A percentile compares a stretch with the other conserved stretches of the same genome.
phyloP scores from a whole-genome alignment of 306 rosid genomes.

The Macrotyloma uniflorum region DNA sequence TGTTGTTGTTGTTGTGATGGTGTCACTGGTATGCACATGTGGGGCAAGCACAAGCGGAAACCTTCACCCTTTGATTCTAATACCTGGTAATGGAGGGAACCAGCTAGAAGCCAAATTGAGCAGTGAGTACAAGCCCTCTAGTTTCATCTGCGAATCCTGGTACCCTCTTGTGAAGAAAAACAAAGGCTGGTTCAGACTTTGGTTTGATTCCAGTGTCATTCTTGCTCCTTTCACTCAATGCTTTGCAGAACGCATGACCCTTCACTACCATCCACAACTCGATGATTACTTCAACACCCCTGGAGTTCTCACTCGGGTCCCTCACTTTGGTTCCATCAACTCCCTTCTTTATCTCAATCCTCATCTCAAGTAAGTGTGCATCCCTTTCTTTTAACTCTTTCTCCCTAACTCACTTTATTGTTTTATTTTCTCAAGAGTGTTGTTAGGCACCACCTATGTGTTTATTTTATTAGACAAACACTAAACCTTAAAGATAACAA shows the following conservation, averaged over 20 bases:
- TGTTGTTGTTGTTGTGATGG: conserved; percentile 47
- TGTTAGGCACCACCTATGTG: neutral
- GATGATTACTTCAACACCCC: conserved; percentile 75
- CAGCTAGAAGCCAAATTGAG: conserved; percentile 79
- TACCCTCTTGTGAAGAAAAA: conserved; percentile 54
- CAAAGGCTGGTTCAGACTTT: conserved; percentile 83
- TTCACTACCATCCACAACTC: conserved; percentile 48
- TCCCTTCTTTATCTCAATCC: conserved; percentile 87
- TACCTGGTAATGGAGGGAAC: conserved; percentile 92
- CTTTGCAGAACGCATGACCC: conserved; percentile 87
- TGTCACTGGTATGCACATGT: conserved; percentile 46
- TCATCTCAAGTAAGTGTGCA: conserved; percentile 60
- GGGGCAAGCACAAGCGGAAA: conserved; percentile 42
- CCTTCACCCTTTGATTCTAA: conserved; percentile 70
- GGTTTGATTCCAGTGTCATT: conserved; percentile 78
- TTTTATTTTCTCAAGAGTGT: neutral
- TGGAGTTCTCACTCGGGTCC: conserved; percentile 75
- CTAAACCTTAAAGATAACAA: too few relatives aligned
- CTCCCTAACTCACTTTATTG: neutral
- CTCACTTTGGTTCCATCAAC: conserved; percentile 68
- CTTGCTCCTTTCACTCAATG: conserved; percentile 74
- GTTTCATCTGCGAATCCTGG: conserved; percentile 66
- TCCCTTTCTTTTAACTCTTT: neutral
- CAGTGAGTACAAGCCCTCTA: conserved; percentile 53
- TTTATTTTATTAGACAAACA: neutral